Base-by-base conservation (phyloP, 352 stramenopile species). In the Phytopythium boreale region DNA sequence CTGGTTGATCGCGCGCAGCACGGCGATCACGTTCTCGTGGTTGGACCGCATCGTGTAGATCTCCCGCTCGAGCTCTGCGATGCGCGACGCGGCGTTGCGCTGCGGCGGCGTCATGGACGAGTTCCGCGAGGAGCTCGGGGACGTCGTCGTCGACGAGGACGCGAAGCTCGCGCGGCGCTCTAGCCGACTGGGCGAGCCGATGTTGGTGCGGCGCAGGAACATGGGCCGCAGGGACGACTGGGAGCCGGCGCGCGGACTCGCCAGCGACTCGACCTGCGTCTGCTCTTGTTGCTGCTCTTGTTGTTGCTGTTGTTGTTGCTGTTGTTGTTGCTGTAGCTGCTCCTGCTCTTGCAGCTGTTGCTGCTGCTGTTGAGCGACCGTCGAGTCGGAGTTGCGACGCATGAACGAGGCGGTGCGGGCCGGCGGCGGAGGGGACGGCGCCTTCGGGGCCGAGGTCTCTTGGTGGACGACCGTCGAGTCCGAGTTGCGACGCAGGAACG, bases 1-100 rank as follows among this genome's bases (percentile, higher is more conserved):
- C 56, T 87, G 84, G 70, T 90, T 90, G 61, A 78, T 88, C 22
- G 79, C 78, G 29, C 82, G 76, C 4, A 90, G 71, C 53, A 88
- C 79, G 1, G 79, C 79, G 20, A 90, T 79, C 41, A 89, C 74
- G 65, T 89, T 90, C 63, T 88, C 78, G 68, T 90, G 79, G 61
- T 84, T 90, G 2, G 76, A 84, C 8, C 78, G 77, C 71, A 82
- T 88, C 55, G 67, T 69, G 62, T 62, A 72, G 51, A 90, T 88
- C 68, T 89, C 82, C n/a, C 66, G 71, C 51, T 90, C 79, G 6
- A 90, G 71, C 60, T 89, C 82, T 2, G 61, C 60, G n/a, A 89
- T 59, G 20, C 82, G 77, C 37, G 66, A 63, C 24, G 66, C 43
- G 12, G 63, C 47, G n/a, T 49, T 72, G 12, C 51, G 49, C 27